phyloP scores from a whole-genome alignment of 2,329 filamentous ascomycete genomes.

The Lachnellula subtilissima region DNA sequence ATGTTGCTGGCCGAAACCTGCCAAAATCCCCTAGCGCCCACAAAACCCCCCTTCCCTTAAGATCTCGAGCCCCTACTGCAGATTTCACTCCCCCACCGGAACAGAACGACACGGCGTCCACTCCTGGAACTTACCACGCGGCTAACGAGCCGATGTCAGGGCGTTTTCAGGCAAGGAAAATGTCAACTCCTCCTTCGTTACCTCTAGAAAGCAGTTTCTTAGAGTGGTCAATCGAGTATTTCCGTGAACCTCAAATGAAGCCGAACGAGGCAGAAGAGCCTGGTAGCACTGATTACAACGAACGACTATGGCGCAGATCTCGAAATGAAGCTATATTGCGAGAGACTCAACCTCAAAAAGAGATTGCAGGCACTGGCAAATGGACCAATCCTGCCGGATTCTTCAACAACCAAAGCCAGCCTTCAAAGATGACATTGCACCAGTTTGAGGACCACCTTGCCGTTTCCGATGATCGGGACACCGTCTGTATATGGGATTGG shows the following conservation, averaged over 20 bases:
- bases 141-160: conserved; percentile 77
- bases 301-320: conserved; percentile 84
- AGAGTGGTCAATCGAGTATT: conserved; percentile 96
- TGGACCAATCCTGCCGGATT: conserved; percentile 83
- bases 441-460: conserved; percentile 96
- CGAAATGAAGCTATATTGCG: conserved; percentile 89
- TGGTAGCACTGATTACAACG: conserved; percentile 93
- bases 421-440: conserved; percentile 90
- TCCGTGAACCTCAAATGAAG: conserved; percentile 97
- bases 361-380: conserved; percentile 74
- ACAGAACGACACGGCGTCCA: conserved; percentile 63
- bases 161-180: conserved; percentile 60
- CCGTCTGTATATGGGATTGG: conserved; percentile 91
- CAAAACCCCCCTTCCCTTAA: conserved; percentile 24
- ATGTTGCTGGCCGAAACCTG: conserved; percentile 16
- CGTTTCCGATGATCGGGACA: conserved; percentile 89
- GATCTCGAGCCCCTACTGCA: conserved; percentile 42
- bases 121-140: conserved; percentile 67
- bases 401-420: conserved; percentile 85
- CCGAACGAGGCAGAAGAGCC: conserved; percentile 93
- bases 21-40: conserved; percentile 26
- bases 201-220: conserved; percentile 81
- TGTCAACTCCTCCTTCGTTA: conserved; percentile 55
- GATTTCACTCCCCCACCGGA: conserved; percentile 65
- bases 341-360: conserved; percentile 90